These are phyloP conservation scores for Nepenthes alata DNA, from an alignment of 179 eudicot species.

Conservation along the genomic window DNA sequence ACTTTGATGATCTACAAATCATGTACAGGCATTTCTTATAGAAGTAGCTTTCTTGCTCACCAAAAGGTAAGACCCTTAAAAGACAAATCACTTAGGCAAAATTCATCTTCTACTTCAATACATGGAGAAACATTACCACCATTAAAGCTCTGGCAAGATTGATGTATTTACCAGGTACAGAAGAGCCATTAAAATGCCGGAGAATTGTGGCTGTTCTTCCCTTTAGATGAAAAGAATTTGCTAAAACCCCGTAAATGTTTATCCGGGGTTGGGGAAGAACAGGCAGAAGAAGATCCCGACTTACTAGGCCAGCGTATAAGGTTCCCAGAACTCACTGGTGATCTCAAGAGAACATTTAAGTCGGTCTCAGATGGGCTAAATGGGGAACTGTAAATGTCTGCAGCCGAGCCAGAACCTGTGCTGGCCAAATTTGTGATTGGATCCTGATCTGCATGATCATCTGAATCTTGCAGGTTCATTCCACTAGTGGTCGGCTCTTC, in stretches of 20 bases:
- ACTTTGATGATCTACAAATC: neutral
- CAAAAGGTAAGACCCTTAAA: neutral
- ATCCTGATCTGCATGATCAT: conserved; percentile 33
- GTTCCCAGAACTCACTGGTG: conserved; percentile 36
- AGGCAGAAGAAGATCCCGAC: conserved; percentile 62
- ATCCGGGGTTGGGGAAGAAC: conserved; percentile 78
- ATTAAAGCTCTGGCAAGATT: neutral
- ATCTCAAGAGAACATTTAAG: conserved; percentile 29
- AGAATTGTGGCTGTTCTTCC: conserved; percentile 2
- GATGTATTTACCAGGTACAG: neutral
- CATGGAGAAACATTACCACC: no score
- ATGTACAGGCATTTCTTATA: conserved; percentile 1
- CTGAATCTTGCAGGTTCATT: conserved; percentile 24
- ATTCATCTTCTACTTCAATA: no score
- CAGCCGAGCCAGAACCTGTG: conserved; percentile 48
- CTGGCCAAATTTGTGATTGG: conserved; percentile 30
- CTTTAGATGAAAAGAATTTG: conserved; percentile 5
- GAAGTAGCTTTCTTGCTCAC: neutral
- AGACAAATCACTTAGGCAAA: no score
- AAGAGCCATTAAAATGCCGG: neutral
- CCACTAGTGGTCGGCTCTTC: conserved; percentile 52
- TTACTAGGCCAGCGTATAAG: conserved; percentile 55
- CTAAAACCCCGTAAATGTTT: conserved; percentile 57
- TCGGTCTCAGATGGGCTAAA: conserved; percentile 52
- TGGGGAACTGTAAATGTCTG: conserved; percentile 26